Evolutionary conservation across 768 basidiomycete species (phyloP), one percentile per base, ranked within the genome.

Genomic region (Ramaria rubella): DNA sequence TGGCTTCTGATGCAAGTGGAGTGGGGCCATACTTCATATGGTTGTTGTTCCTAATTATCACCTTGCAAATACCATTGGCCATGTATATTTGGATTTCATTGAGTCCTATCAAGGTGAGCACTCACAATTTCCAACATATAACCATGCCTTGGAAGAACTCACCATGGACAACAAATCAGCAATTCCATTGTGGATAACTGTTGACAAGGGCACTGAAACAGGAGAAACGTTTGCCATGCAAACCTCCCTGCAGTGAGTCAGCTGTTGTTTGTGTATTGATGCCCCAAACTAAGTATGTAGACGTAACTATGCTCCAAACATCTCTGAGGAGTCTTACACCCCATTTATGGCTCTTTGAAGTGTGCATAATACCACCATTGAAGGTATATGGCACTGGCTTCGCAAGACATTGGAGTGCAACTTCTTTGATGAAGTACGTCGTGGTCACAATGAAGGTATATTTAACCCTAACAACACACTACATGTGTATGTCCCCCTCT

Each of bases 81-180:
- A 74, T 62, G 34, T 70, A 1, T 71, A 63, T 72, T 29, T n/a
- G n/a, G 72, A 74, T 56, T 61, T 72, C n/a, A 27, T 72, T 6
- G 63, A 69, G 24, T 59, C 65, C 23, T 50, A 36, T 17, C 8
- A 36, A 17, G 34, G 34, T 36, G 61, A 19, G 64, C 68, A 70
- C 21, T 31, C 64, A 61, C 21, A n/a, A n/a, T n/a, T n/a, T n/a
- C n/a, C n/a, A n/a, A n/a, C n/a, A n/a, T n/a, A n/a, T n/a, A n/a
- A 12, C 45, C 11, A 11, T 11, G 11, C 21, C 11, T 12, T 11
- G 21, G 9, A 26, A 19, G 9, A 11, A 9, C 24, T 48, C 21
- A 23, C 21, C 9, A n/a, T 48, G 11, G 21, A 23, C 21, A 11
- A 9, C 9, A 9, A 11, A 48, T 19, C 31, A 50, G 49, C 49